A percentile compares a stretch with the other conserved stretches of the same genome.
phyloP scores from a whole-genome alignment of 768 basidiomycete genomes.

The Pleurotus djamor region DNA sequence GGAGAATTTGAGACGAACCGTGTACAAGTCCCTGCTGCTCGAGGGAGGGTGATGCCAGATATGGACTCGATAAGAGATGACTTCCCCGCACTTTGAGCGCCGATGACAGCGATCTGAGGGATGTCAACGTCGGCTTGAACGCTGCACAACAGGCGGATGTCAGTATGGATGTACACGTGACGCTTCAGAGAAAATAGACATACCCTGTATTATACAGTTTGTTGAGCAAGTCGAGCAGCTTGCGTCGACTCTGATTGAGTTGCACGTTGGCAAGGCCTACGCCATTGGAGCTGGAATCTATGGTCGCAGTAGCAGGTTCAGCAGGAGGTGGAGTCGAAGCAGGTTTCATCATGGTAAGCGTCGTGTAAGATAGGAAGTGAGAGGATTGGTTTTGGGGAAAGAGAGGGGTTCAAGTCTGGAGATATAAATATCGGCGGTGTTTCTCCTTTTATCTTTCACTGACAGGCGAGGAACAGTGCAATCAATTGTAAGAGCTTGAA shows the following conservation, averaged over 20 bases:
- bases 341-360: not conserved
- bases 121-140: conserved; percentile 71
- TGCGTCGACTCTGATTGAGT: conserved; percentile 37
- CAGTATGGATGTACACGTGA: conserved; percentile 3
- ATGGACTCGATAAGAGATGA: conserved; percentile 79
- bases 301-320: not conserved
- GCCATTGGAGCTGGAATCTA: conserved; percentile 12
- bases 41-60: conserved; percentile 67
- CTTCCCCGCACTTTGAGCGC: conserved; percentile 73
- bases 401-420: not conserved
- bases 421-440: not conserved
- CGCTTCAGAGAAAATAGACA: too few relatives aligned
- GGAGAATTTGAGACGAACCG: conserved; percentile 34
- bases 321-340: not conserved
- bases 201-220: conserved; percentile 63
- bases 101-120: conserved; percentile 72
- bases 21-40: conserved; percentile 76
- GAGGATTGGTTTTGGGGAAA: not conserved
- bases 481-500: not conserved
- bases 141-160: conserved; percentile 26
- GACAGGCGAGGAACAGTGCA: not conserved
- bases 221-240: conserved; percentile 59
- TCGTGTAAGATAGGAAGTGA: not conserved
- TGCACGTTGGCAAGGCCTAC: conserved; percentile 54
- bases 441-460: not conserved